Conservation (phyloP, 306 rosid genomes). For the Lablab purpureus region DNA sequence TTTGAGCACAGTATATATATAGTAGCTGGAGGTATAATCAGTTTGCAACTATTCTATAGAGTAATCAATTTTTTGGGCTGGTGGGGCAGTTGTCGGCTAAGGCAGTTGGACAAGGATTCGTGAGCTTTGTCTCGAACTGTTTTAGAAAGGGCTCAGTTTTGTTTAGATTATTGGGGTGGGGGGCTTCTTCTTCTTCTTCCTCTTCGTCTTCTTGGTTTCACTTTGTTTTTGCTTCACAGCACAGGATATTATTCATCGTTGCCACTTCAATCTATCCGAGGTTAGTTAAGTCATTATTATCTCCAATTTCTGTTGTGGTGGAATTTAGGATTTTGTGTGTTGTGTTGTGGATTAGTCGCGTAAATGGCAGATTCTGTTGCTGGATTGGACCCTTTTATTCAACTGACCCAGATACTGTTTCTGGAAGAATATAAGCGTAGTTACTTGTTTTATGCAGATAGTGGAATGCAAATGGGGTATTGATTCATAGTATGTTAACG, state of each 20-base stretch:
- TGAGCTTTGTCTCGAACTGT: constrained; percentile 11
- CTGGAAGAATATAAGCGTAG: background rate
- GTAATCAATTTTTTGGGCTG: background rate
- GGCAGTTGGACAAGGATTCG: constrained; percentile 38
- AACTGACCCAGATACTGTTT: background rate
- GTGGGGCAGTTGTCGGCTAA: constrained; percentile 48
- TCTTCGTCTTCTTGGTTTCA: constrained; percentile 24
- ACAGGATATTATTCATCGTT: background rate
- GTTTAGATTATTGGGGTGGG: background rate
- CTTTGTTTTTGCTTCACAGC: constrained; percentile 23
- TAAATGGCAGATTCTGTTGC: background rate
- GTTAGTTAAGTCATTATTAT: constrained; percentile 43
- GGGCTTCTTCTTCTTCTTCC: background rate
- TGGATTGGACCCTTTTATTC: constrained; percentile 29
- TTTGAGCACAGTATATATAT: constrained; percentile 41
- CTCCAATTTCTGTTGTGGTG: background rate
- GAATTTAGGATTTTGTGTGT: constrained; percentile 23
- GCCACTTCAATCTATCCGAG: constrained; percentile 39
- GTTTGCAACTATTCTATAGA: background rate
- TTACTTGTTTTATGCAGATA: constrained; percentile 10
- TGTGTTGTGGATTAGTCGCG: constrained; percentile 20
- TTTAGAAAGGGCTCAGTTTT: background rate
- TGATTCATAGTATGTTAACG: background rate
- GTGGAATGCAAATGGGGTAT: constrained; percentile 14
- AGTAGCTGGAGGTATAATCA: constrained; percentile 33